A percentile compares a stretch with the other conserved stretches of the same genome.
phyloP scores from a whole-genome alignment of 75 land plant species.

The Larix kaempferi region DNA sequence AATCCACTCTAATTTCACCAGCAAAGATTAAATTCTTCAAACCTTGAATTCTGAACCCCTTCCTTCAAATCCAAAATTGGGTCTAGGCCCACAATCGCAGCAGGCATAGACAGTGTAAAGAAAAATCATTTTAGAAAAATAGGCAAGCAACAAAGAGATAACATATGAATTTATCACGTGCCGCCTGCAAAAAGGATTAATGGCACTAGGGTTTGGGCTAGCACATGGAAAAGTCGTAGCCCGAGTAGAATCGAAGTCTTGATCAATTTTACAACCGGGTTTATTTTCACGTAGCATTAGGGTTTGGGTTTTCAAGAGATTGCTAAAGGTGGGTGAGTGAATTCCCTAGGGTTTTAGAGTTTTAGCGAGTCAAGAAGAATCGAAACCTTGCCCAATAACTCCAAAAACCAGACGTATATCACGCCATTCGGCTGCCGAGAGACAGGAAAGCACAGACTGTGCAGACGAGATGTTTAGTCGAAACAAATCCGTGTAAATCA shows the following conservation, averaged over 20 bases:
- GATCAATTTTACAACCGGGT: not conserved
- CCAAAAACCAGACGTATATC: no score
- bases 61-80: not conserved
- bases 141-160: not conserved
- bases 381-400: not conserved
- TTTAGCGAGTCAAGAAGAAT: not conserved
- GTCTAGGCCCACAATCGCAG: not conserved
- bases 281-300: not conserved
- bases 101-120: not conserved
- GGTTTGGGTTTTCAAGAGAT: not conserved
- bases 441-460: no score
- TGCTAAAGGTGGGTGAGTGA: no score
- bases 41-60: no score
- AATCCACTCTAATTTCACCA: no score
- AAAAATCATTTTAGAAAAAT: not conserved
- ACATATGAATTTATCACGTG: not conserved
- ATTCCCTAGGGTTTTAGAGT: not conserved
- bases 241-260: not conserved
- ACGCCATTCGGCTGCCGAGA: no score
- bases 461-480: no score
- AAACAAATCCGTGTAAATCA: no score
- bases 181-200: not conserved
- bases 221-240: not conserved
- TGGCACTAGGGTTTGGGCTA: not conserved
- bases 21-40: no score